Percentiles rank a stretch among this genome's conserved stretches.
Evolutionary conservation across 1,139 yeast genomes (phyloP).

Genomic region (Taphrina populina): DNA sequence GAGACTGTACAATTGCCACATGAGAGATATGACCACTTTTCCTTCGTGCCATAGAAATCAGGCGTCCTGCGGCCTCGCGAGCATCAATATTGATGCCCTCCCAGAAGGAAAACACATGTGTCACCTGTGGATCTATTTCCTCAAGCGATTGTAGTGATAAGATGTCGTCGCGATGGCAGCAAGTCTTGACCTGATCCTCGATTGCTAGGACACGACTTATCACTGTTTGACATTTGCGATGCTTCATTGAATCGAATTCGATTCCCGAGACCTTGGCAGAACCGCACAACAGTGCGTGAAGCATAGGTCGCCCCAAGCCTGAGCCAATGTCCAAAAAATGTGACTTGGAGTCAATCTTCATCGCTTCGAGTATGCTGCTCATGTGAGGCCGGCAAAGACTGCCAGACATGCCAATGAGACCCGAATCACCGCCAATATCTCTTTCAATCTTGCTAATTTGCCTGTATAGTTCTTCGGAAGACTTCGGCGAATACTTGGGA

Average conservation of each 20-base stretch:
- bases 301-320: slow-evolving; percentile 19
- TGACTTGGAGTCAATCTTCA: not conserved
- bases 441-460: slow-evolving; percentile 15
- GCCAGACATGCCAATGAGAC: slow-evolving; percentile 19
- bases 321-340: slow-evolving; percentile 17
- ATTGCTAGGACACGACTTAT: slow-evolving; percentile 6
- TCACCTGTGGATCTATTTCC: not conserved
- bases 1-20: slow-evolving; percentile 8
- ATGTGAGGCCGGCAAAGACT: slow-evolving; percentile 10
- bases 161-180: slow-evolving; percentile 5
- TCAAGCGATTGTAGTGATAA: not conserved
- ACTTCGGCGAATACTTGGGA: not conserved
- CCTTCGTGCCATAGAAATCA: not conserved
- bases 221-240: slow-evolving; percentile 10
- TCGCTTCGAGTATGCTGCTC: not conserved
- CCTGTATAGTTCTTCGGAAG: slow-evolving; percentile 5
- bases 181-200: slow-evolving; percentile 3
- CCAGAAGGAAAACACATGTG: slow-evolving; percentile 21
- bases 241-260: slow-evolving; percentile 15
- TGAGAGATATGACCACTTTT: not conserved
- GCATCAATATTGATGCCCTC: slow-evolving; percentile 20
- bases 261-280: slow-evolving; percentile 13
- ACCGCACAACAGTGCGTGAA: slow-evolving; percentile 10
- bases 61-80: slow-evolving; percentile 2
- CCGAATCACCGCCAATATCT: slow-evolving; percentile 12